Percentiles rank a stretch among this genome's conserved stretches.
Conservation (phyloP, 768 basidiomycete species). For the Ramaria rubella region DNA sequence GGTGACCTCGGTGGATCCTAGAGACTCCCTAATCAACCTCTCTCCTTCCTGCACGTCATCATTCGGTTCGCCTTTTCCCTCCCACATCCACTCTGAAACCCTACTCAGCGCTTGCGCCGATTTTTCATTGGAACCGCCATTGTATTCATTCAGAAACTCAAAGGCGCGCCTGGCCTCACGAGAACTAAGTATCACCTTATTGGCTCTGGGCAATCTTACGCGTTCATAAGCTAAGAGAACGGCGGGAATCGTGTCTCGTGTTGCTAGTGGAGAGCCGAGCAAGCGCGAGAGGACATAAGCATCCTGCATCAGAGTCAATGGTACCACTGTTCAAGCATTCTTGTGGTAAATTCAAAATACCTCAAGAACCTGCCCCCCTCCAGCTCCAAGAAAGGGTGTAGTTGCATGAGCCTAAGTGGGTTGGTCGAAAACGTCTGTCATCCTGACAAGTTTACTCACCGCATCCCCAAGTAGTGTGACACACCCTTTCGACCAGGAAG, state of each 20-base stretch:
- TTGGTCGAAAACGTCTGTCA: not conserved
- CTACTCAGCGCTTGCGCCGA: conserved; percentile 38
- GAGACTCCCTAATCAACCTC: conserved; percentile 6
- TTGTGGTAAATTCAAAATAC: too few species aligned
- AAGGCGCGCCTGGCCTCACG: conserved; percentile 21
- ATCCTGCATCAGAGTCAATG: conserved; percentile 23
- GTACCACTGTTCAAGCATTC: too few species aligned
- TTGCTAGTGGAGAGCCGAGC: conserved; percentile 37
- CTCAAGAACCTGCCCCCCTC: conserved; percentile 40
- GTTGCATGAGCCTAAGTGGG: conserved; percentile 30
- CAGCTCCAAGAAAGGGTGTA: conserved; percentile 38
- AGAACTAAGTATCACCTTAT: conserved; percentile 19
- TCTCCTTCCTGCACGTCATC: conserved; percentile 9
- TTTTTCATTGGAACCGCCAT: conserved; percentile 32
- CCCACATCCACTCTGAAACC: conserved; percentile 61
- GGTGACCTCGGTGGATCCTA: too few species aligned
- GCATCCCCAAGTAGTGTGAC: conserved; percentile 44
- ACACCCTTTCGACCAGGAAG: conserved; percentile 43
- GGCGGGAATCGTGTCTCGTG: conserved; percentile 14
- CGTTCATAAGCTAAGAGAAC: conserved; percentile 24
- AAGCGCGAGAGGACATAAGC: conserved; percentile 31
- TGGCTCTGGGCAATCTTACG: conserved; percentile 22
- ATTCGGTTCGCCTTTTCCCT: conserved; percentile 4
- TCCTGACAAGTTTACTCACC: conserved; percentile 14
- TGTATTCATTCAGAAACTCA: conserved; percentile 29